Evolutionary conservation across 768 basidiomycete species (phyloP).

Genomic region (Peribolospora kevripleyi): DNA sequence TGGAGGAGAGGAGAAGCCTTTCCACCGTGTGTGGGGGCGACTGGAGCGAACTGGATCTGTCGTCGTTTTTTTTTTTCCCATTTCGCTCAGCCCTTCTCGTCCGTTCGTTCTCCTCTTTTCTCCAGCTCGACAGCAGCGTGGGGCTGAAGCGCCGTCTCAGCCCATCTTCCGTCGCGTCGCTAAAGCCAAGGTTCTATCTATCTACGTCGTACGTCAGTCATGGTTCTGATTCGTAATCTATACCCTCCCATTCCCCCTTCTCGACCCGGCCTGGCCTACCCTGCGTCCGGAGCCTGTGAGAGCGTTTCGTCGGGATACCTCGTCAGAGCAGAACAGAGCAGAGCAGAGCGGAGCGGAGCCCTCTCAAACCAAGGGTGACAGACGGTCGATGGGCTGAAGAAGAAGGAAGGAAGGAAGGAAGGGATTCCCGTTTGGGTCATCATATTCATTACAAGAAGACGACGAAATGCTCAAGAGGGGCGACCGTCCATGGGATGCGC

Average conservation of each 20-base stretch:
- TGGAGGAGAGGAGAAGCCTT: neutral
- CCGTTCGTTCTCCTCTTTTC: neutral
- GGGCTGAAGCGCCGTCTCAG: slow-evolving; percentile 22
- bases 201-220: too few relatives aligned
- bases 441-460: too few relatives aligned
- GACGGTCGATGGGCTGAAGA: slow-evolving; percentile 3
- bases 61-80: neutral
- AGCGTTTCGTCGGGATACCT: neutral
- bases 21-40: neutral
- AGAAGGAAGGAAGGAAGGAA: neutral
- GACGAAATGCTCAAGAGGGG: too few relatives aligned
- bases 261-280: neutral
- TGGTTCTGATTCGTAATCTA: too few relatives aligned
- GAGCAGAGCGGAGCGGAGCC: neutral
- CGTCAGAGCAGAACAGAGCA: neutral
- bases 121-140: slow-evolving; percentile 39
- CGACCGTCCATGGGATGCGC: too few relatives aligned
- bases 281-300: neutral
- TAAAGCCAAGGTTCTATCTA: neutral
- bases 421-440: neutral
- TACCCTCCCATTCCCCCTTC: neutral
- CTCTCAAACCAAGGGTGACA: neutral
- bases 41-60: neutral
- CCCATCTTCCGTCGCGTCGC: neutral
- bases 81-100: neutral